phyloP scores from a whole-genome alignment of 2,329 filamentous ascomycete genomes.

The Cytospora mali region DNA sequence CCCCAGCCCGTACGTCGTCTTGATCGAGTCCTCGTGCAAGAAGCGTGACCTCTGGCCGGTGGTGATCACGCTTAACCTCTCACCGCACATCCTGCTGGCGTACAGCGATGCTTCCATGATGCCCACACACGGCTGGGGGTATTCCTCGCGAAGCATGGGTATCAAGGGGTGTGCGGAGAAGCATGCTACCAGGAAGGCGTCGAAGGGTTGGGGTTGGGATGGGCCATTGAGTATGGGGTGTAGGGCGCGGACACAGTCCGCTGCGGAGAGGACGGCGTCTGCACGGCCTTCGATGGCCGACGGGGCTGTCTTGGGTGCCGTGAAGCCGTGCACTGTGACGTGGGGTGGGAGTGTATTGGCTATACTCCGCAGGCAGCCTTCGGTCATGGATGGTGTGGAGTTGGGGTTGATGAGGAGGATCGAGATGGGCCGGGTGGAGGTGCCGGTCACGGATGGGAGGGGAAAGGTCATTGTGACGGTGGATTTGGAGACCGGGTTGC shows the following conservation, averaged over 20 bases:
- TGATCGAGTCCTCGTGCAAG: constrained; percentile 43
- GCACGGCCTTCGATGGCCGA: constrained; percentile 54
- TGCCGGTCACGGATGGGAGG: constrained; percentile 21
- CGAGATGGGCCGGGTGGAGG: constrained; percentile 32
- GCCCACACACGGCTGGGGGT: constrained; percentile 47
- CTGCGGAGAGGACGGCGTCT: constrained; percentile 53
- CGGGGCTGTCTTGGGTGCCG: constrained; percentile 50
- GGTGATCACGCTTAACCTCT: constrained; percentile 48
- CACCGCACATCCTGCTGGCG: constrained; percentile 51
- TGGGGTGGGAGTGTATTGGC: constrained; percentile 47
- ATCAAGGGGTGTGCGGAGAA: constrained; percentile 52
- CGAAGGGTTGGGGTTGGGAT: constrained; percentile 38
- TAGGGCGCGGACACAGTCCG: constrained; percentile 49
- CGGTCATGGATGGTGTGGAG: constrained; percentile 60
- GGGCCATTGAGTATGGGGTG: constrained; percentile 40
- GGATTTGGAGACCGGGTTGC: background rate
- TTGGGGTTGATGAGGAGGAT: constrained; percentile 67
- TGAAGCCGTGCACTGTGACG: constrained; percentile 53
- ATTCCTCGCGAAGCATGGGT: constrained; percentile 49
- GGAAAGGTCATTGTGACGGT: background rate
- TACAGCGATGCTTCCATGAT: constrained; percentile 55
- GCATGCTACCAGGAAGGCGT: constrained; percentile 52
- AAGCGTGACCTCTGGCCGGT: constrained; percentile 44
- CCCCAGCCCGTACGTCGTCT: constrained; percentile 43
- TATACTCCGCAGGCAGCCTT: constrained; percentile 49